Base-by-base conservation (phyloP, 2,329 filamentous ascomycete genomes). In the Ceratocystis albifundus region DNA sequence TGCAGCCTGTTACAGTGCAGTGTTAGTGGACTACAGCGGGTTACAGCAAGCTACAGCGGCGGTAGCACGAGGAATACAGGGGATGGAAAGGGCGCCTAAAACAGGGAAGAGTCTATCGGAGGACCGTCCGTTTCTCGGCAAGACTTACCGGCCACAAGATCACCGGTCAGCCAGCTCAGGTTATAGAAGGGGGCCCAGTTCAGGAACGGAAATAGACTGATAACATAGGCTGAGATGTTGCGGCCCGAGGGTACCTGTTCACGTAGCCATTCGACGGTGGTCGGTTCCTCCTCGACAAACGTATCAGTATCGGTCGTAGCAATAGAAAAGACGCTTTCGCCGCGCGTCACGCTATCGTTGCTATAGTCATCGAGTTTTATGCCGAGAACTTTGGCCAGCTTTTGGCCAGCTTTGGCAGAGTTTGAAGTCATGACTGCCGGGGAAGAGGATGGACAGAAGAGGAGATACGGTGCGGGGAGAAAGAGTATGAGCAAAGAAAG, bases 131-230 rank as follows among this genome's bases (percentile, higher is more conserved):
- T 57, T 15, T 57, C 50, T 15, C 28, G 50, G 22, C 45, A 46
- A 65, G 20, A 69, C 68, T 45, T 45, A 70, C 69, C 93, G 68
- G 94, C 93, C 67, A 97, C 86, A 61, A 97, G 76, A 77, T 99
- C 94, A 71, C 94, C 94, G 17, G 85, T 75, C 4, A 96, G 76
- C 94, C 94, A 99, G 78, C 91, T 86, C 3, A 86, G 10, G 74
- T 99, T 99, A 78, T 99, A 99, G 71, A 86, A 84, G 10, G 79
- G 76, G 67, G 97, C 93, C 94, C 94, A 99, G n/a, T 84, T 80
- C 4, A 88, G 74, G 73, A 96, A 97, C 0, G 94, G 94, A 70
- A 99, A 96, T 0, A 97, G 78, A 15, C 83, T 88, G 70, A 79
- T 77, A 67, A 86, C 66, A 73, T 96, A 99, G 1, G 77, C 71